These are phyloP conservation scores for Rugonectria rugulosa DNA, from an alignment of 2,329 filamentous ascomycete genomes.

Conservation along the genomic window DNA sequence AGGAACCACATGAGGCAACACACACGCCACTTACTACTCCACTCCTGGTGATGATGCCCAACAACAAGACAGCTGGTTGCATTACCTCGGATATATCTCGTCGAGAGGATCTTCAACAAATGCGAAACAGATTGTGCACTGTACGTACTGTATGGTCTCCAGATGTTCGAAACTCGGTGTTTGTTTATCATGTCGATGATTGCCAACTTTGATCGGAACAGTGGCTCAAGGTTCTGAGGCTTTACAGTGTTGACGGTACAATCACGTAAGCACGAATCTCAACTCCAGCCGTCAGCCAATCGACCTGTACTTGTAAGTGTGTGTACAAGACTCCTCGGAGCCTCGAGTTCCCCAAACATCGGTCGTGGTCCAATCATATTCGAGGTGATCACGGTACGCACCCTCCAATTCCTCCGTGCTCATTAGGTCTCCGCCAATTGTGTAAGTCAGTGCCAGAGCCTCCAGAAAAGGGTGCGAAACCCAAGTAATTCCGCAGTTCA, in stretches of 20 bases:
- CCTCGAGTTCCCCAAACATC: conserved; percentile 14
- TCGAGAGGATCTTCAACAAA: neutral
- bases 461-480: too few relatives aligned
- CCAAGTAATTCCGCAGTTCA: too few relatives aligned
- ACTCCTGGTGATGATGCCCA: conserved; percentile 8
- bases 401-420: too few relatives aligned
- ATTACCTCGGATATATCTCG: conserved; percentile 9
- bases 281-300: neutral
- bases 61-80: conserved; percentile 2
- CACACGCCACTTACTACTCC: conserved; percentile 10
- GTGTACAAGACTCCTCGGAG: conserved; percentile 5
- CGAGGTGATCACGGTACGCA: neutral
- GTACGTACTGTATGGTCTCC: too few relatives aligned
- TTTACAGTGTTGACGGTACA: too few relatives aligned
- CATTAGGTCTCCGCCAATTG: too few relatives aligned
- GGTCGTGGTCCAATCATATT: conserved; percentile 10
- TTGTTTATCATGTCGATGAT: too few relatives aligned
- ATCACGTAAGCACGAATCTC: too few relatives aligned
- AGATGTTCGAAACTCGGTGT: too few relatives aligned
- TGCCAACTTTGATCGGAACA: too few relatives aligned
- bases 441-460: too few relatives aligned
- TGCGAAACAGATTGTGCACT: neutral
- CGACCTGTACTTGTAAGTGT: conserved; percentile 14
- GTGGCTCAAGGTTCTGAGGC: too few relatives aligned
- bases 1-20: conserved; percentile 11